A percentile compares a stretch with the other conserved stretches of the same genome.
Evolutionary conservation across 129 eudicot species (phyloP).

Genomic region (Pittosporum tobira): DNA sequence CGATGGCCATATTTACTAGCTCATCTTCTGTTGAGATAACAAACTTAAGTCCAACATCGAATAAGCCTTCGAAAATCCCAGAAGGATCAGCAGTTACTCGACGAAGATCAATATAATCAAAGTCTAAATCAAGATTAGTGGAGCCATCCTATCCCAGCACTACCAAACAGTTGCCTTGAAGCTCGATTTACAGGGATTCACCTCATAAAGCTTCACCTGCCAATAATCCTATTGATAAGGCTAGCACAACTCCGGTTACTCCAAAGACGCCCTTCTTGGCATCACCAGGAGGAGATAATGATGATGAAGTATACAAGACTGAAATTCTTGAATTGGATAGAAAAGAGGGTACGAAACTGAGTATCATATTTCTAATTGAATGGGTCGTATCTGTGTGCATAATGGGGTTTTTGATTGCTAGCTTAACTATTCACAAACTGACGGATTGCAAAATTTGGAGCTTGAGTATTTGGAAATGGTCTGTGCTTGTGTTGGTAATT

Average conservation of each 20-base stretch:
- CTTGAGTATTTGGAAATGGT: conserved; percentile 64
- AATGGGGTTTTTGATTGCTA: conserved; percentile 32
- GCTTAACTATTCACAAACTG: conserved; percentile 29
- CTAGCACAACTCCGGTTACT: conserved; percentile 27
- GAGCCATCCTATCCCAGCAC: conserved; percentile 34
- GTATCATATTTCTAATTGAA: conserved; percentile 32
- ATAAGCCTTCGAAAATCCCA: conserved; percentile 15
- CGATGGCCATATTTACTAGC: conserved; percentile 12
- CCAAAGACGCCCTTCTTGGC: conserved; percentile 36
- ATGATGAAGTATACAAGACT: conserved; percentile 33
- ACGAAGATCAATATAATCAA: conserved; percentile 23
- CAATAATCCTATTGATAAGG: conserved; percentile 1
- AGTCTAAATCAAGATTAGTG: conserved; percentile 40
- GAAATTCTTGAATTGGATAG: conserved; percentile 8
- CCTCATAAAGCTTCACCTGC: conserved; percentile 27
- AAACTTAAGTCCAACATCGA: conserved; percentile 14
- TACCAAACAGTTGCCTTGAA: conserved; percentile 7
- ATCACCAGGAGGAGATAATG: conserved; percentile 21
- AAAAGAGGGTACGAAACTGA: conserved; percentile 30
- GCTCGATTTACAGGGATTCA: conserved; percentile 10
- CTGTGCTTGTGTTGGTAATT: conserved; percentile 50
- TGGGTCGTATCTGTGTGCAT: conserved; percentile 29
- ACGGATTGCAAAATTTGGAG: conserved; percentile 23
- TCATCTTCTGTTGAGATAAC: conserved; percentile 20
- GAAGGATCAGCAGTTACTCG: conserved; percentile 10